Conservation (phyloP, 371 early-diverging fungal species). For the Mortierella sp. region DNA sequence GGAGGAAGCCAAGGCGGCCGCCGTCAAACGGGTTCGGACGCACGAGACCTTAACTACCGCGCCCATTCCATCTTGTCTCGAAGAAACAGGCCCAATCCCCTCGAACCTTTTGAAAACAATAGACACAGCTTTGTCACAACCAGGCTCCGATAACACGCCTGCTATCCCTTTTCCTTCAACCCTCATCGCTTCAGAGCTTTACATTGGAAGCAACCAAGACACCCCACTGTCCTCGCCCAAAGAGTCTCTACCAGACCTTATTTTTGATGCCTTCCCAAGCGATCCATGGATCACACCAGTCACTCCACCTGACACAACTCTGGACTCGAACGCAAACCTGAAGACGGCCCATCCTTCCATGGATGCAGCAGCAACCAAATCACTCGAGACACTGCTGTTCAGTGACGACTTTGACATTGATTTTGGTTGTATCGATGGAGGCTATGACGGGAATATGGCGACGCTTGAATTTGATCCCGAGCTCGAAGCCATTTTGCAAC, state of each 20-base stretch:
- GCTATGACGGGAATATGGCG: not conserved
- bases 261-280: constrained; percentile 20
- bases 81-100: not conserved
- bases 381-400: constrained; percentile 27
- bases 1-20: not conserved
- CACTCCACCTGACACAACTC: constrained; percentile 30
- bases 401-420: constrained; percentile 23
- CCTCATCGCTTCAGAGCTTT: no score
- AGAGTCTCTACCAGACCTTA: constrained; percentile 22
- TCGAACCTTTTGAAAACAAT: not conserved
- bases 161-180: not conserved
- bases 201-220: no score
- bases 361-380: not conserved
- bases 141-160: not conserved
- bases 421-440: constrained; percentile 3
- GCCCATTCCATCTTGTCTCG: not conserved
- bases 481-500: constrained; percentile 29
- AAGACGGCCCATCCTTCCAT: not conserved
- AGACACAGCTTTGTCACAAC: not conserved
- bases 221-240: constrained; percentile 3
- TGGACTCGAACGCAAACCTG: not conserved
- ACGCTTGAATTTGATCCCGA: constrained; percentile 18
- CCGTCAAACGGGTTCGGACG: not conserved
- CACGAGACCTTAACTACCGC: not conserved
- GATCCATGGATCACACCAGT: constrained; percentile 36